phyloP scores from a whole-genome alignment of 306 rosid species.

The peach (Prunus persica) region DNA sequence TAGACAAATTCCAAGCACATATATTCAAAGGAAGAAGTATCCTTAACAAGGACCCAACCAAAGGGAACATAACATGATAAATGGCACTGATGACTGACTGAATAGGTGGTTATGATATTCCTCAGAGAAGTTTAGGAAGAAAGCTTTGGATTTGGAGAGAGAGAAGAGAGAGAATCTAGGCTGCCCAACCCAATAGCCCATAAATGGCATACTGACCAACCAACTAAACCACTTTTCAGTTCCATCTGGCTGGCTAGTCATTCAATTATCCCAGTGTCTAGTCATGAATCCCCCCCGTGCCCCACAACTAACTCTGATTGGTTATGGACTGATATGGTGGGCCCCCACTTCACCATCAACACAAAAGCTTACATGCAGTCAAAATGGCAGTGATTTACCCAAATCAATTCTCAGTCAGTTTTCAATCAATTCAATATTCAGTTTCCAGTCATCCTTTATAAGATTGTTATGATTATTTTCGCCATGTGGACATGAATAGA shows the following conservation, averaged over 20 bases:
- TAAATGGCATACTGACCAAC: neutral
- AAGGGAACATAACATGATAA: no score
- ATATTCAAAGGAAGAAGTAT: no score
- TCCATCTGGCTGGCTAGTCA: neutral
- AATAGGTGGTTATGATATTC: no score
- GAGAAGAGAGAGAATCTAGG: no score
- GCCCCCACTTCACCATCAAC: conserved; percentile 6
- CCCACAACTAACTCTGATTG: conserved; percentile 6
- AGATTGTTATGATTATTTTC: neutral
- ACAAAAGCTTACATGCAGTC: conserved; percentile 14
- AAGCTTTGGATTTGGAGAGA: no score
- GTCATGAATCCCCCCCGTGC: neutral
- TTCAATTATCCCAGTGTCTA: neutral
- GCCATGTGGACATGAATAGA: neutral
- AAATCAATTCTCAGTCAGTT: conserved; percentile 17
- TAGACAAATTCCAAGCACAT: no score
- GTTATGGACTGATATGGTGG: conserved; percentile 11
- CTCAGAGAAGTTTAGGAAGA: no score
- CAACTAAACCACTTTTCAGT: neutral
- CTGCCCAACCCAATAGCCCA: neutral
- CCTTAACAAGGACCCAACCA: no score
- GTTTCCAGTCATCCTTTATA: neutral
- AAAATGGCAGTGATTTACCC: conserved; percentile 16
- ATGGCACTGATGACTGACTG: no score
- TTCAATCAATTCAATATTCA: conserved; percentile 17